Evolutionary conservation across 2,329 filamentous ascomycete species (phyloP), one percentile per base, ranked within the genome.

Genomic region (Trichoderma koningiopsis): DNA sequence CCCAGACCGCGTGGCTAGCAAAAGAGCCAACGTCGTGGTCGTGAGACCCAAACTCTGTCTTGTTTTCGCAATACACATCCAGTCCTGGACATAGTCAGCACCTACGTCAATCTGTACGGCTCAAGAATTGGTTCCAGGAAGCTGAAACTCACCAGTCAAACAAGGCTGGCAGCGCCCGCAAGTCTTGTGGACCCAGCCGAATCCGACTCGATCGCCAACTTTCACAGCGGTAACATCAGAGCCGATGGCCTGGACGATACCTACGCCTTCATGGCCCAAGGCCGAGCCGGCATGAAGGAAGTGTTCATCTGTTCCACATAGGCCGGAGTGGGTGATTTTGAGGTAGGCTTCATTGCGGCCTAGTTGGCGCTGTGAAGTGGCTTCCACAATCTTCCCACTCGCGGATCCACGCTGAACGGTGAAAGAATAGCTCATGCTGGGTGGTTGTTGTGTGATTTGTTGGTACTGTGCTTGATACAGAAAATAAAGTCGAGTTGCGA

Each of bases 11-110:
- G 69, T 80, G 78, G 10, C 79, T 77, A 3, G 80, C 77, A 60
- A 84, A 81, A n/a, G 80, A 80, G 29, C 82, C 83, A 72, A 83
- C 79, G 68, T 83, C 80, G 11, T 77, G 73, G 69, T 83, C 77
- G n/a, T 60, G 47, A 33, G 73, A 76, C 22, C 74, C 75, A 68
- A 80, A 84, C 10, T 79, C 75, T 29, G 72, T 74, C 13, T 79
- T 78, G 68, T 77, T 71, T 19, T 73, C 58, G 71, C 81, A 83
- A 68, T 78, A 80, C 57, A 77, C 72, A 56, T 84, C 80, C 13
- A 67, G 5, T 19, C 64, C 64, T 67, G 3, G 14, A 5, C 6
- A 2, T n/a, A 24, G 27, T 65, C 19, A 57, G 52, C 8, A 5
- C 33, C 33, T 35, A 13, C n/a, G 11, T 7, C 14, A 6, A 19